Conservation (phyloP, 257 asterid species). For the Marsdenia floribunda region DNA sequence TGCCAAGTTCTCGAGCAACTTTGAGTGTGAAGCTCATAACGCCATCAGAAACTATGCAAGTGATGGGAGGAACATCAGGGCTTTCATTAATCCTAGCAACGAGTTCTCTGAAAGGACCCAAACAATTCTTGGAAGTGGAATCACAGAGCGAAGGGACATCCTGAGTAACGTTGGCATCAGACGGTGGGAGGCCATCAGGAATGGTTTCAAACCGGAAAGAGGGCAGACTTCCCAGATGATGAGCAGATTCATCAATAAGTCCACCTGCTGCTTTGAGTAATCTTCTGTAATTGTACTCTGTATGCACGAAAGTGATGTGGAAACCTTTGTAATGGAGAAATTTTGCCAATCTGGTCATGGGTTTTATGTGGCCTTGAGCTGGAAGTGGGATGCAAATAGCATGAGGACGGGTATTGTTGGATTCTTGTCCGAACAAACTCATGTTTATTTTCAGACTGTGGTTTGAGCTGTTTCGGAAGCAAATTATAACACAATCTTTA, state of each 20-base stretch:
- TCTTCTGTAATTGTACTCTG: slow-evolving; percentile 22
- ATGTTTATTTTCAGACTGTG: not conserved
- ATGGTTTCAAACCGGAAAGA: slow-evolving; percentile 8
- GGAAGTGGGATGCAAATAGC: slow-evolving; percentile 24
- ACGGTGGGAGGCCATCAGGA: slow-evolving; percentile 8
- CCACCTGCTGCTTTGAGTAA: not conserved
- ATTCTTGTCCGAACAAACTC: not conserved
- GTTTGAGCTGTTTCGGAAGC: not conserved
- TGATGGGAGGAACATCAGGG: not conserved
- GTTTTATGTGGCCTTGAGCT: slow-evolving; percentile 18
- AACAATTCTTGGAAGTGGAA: not conserved
- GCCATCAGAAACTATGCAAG: no score
- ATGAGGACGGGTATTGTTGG: slow-evolving; percentile 16
- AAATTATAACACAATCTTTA: not conserved
- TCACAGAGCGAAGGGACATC: slow-evolving; percentile 12
- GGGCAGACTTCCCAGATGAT: not conserved
- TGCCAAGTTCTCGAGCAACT: no score
- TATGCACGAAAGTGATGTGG: not conserved
- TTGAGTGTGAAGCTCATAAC: no score
- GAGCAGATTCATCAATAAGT: no score
- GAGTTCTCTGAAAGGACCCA: slow-evolving; percentile 8
- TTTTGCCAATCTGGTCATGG: no score
- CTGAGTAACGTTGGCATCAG: not conserved
- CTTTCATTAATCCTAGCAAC: not conserved
- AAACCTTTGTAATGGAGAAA: slow-evolving; percentile 14